phyloP scores from a whole-genome alignment of 495 filamentous ascomycete genomes.

The Talaromyces stipitatus region DNA sequence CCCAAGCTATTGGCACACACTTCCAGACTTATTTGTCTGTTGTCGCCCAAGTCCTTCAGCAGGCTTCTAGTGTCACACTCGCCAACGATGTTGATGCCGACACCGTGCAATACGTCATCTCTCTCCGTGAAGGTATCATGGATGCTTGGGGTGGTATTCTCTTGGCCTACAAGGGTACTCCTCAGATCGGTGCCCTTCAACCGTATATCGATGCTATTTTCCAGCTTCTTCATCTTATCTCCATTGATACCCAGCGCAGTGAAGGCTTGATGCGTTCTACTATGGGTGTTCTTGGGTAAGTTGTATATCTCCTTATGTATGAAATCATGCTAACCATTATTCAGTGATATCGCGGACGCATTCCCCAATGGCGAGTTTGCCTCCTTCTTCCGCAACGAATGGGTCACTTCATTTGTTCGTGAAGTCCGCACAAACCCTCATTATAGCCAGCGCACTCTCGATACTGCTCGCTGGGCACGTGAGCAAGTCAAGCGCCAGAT shows the following conservation, averaged over 20 bases:
- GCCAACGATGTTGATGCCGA: conserved; percentile 68
- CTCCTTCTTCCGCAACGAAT: conserved; percentile 78
- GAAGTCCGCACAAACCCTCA: conserved; percentile 81
- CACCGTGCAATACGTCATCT: conserved; percentile 92
- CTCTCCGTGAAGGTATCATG: conserved; percentile 94
- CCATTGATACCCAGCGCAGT: conserved; percentile 73
- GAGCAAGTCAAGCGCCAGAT: conserved; percentile 95
- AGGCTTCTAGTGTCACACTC: conserved; percentile 74
- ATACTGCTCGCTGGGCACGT: conserved; percentile 93
- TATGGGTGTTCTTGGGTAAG: conserved; percentile 95
- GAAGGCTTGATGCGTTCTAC: conserved; percentile 84
- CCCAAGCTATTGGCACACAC: conserved; percentile 84
- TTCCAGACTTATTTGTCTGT: conserved; percentile 90
- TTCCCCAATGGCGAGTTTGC: conserved; percentile 86
- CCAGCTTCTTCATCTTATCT: conserved; percentile 74
- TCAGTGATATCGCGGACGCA: conserved; percentile 90
- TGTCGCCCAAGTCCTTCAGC: conserved; percentile 88
- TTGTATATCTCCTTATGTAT: conserved; percentile 5
- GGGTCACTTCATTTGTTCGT: conserved; percentile 79
- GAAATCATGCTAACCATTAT: conserved; percentile 25
- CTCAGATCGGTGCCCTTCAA: conserved; percentile 57
- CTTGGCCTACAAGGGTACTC: conserved; percentile 71
- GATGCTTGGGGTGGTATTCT: conserved; percentile 98
- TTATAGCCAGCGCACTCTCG: conserved; percentile 72
- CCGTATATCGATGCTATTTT: conserved; percentile 84